phyloP scores from a whole-genome alignment of 305 asterid species.

The Fraxinus angustifolia region DNA sequence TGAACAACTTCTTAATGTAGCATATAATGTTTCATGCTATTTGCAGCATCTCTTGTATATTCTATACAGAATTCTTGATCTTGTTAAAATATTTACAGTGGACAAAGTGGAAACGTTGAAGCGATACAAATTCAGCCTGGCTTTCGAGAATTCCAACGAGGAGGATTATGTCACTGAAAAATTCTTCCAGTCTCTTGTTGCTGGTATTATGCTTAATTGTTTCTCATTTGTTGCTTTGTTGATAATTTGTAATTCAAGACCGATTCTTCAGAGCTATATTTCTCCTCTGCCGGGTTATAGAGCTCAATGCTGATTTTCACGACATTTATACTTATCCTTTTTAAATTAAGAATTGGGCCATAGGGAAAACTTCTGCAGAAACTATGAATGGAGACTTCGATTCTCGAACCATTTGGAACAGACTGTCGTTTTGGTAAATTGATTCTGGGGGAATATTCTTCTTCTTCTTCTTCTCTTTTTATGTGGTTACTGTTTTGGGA shows the following conservation, averaged over 20 bases:
- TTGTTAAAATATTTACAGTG: slow-evolving; percentile 51
- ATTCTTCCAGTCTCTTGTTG: slow-evolving; percentile 93
- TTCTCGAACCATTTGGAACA: background rate
- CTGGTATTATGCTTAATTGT: slow-evolving; percentile 51
- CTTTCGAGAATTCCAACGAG: slow-evolving; percentile 94
- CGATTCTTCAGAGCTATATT: background rate
- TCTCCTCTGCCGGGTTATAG: background rate
- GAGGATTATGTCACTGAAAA: slow-evolving; percentile 98
- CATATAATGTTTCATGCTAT: background rate
- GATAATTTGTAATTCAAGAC: slow-evolving; percentile 6
- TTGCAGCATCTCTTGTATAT: background rate
- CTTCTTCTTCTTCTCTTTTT: background rate
- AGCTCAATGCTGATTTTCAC: background rate
- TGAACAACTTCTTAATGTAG: background rate
- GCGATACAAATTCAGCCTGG: slow-evolving; percentile 89
- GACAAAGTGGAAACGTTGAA: slow-evolving; percentile 75
- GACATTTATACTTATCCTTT: background rate
- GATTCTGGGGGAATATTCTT: background rate
- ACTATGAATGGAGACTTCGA: background rate
- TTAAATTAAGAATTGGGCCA: background rate
- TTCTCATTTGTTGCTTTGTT: background rate
- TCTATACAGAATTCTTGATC: background rate
- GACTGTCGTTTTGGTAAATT: background rate
- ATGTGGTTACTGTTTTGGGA: background rate
- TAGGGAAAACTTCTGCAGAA: background rate